Evolutionary conservation across 2,329 filamentous ascomycete species (phyloP).

Genomic region (Aaosphaeria pasadenensis): DNA sequence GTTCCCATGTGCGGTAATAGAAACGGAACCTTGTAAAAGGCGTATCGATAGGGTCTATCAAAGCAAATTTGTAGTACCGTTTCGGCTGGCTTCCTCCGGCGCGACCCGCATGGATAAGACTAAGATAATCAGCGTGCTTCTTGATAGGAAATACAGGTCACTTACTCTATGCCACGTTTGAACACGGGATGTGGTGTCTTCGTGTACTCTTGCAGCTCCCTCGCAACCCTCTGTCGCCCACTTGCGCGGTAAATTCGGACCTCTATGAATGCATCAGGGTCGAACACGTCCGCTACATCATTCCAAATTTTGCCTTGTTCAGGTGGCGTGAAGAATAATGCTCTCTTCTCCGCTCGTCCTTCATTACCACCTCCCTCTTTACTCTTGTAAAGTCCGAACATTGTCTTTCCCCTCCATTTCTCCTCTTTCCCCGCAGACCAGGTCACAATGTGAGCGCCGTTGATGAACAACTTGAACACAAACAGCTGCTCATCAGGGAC

Average conservation of each 20-base stretch:
- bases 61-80: slow-evolving; percentile 48
- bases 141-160: slow-evolving; percentile 1
- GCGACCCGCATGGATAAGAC: slow-evolving; percentile 36
- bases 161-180: slow-evolving; percentile 28
- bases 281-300: slow-evolving; percentile 11
- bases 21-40: slow-evolving; percentile 48
- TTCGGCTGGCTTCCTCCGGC: slow-evolving; percentile 40
- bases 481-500: slow-evolving; percentile 32
- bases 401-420: slow-evolving; percentile 42
- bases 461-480: slow-evolving; percentile 48
- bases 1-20: slow-evolving; percentile 32
- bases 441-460: slow-evolving; percentile 37
- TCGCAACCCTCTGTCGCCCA: slow-evolving; percentile 37
- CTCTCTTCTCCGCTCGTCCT: slow-evolving; percentile 39
- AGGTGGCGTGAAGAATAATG: slow-evolving; percentile 36
- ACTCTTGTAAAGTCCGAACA: slow-evolving; percentile 43
- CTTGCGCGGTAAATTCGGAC: slow-evolving; percentile 41
- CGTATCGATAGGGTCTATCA: slow-evolving; percentile 47
- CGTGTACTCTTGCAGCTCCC: slow-evolving; percentile 22
- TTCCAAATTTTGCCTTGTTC: slow-evolving; percentile 9
- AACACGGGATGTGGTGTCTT: slow-evolving; percentile 16
- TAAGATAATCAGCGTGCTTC: slow-evolving; percentile 14
- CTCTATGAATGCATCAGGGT: slow-evolving; percentile 36
- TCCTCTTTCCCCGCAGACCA: slow-evolving; percentile 45
- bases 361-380: slow-evolving; percentile 24